Base-by-base conservation (phyloP, 805 yeast species). In the Cyberlindnera maritima region DNA sequence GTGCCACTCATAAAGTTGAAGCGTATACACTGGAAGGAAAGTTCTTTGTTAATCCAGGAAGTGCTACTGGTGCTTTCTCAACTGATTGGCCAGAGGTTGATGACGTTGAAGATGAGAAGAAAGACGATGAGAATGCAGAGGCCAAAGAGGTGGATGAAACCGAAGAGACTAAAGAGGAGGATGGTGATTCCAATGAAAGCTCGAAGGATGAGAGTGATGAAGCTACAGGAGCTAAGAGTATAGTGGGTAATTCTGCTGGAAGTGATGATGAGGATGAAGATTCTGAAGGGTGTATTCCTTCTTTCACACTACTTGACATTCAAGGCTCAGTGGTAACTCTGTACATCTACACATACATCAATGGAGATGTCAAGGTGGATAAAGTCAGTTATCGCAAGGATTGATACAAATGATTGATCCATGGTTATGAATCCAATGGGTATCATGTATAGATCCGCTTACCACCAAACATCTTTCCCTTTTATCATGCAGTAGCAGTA, bases 41-140 rank as follows among this genome's bases (percentile, higher is more conserved):
- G 66, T 88, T 91, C 64, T 94, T 94, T 60, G 77, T 94, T n/a
- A 92, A 88, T 63, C 98, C 99, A 0, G 99, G 99, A 0, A 85
- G 96, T 61, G 96, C 96, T 36, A 91, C 97, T 0, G 99, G 99
- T 21, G 97, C 97, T 0, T 80, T 77, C 54, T 76, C 77, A 36
- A 76, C 86, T 28, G 84, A 82, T 58, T 80, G 82, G 68, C 82
- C 82, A 48, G 75, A 72, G 2, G 80, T 76, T 17, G 83, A 76
- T 3, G 73, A 75, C 3, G 72, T 62, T 5, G 67, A 65, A 8
- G 69, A 65, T 18, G 62, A 42, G 10, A 69, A 61, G n/a, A 62
- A 64, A 14, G 26, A 36, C n/a, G n/a, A n/a, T n/a, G n/a, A n/a
- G n/a, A n/a, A n/a, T n/a, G n/a, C n/a, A 17, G 59, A 57, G 2